Evolutionary conservation across 2,329 filamentous ascomycete genomes (phyloP), one percentile per base, ranked within the genome.

Genomic region (Cercospora zeina): DNA sequence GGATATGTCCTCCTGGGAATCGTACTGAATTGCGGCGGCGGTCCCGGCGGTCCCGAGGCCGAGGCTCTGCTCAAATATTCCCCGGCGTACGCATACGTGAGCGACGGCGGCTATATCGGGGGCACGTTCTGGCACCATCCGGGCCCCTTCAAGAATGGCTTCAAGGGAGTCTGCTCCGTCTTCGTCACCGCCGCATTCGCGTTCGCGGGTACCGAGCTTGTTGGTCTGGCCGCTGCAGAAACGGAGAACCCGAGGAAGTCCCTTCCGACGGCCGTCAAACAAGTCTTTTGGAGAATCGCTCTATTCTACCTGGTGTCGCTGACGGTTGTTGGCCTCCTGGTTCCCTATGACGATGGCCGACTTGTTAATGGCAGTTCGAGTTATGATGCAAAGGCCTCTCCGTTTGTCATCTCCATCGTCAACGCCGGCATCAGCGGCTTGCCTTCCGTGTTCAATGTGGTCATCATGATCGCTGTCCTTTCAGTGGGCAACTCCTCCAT

Each of bases 1-100:
- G 86, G 85, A 4, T 88, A 89, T 72, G 88, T 89, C 71, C 80
- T 89, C 66, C 76, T 88, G 27, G 85, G 83, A 49, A 85, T 87
- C 58, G 74, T 87, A 60, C 81, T 87, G 69, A 80, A 85, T 71
- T 79, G 77, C 58, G 85, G 85, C 47, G 85, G 83, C 56, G 86
- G 85, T 1, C 85, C 86, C 3, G 57, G 65, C 9, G 67, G 65
- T 4, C 33, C 42, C 2, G 16, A 27, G n/a, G 31, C 33, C 13
- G 34, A 56, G 11, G 57, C 54, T 6, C 47, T 63, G 9, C 54
- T 57, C 24, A 33, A 63, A 33, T 63, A 63, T 34, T 63, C 61
- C 7, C 1, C n/a, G 13, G 39, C 61, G 7, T 63, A 63, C 24
- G 24, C 37, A 5, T 27, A 24, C 11, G 78, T 76, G 0, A 73